phyloP scores from a whole-genome alignment of 1,284 basidiomycete species.

The Serendipita sp. region DNA sequence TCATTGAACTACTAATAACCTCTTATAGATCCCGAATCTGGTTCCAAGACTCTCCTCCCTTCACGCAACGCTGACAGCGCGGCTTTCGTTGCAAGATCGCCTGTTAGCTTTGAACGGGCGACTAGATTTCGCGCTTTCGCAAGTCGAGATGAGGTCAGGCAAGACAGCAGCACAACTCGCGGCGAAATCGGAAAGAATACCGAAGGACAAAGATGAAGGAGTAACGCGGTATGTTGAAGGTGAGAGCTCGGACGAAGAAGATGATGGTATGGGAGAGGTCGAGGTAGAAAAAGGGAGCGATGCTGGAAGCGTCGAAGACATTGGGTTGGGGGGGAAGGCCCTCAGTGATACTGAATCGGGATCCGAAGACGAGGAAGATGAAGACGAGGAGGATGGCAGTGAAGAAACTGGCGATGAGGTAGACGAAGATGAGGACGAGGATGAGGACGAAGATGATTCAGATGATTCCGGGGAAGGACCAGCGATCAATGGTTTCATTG shows the following conservation, averaged over 20 bases:
- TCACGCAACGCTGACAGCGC: constrained; percentile 68
- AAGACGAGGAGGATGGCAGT: constrained; percentile 35
- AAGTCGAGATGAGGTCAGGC: constrained; percentile 75
- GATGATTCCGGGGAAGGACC: constrained; percentile 33
- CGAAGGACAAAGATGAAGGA: constrained; percentile 20
- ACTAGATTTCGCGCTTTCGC: constrained; percentile 84
- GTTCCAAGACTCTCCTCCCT: constrained; percentile 71
- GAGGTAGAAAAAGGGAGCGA: constrained; percentile 43
- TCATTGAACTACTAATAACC: constrained; percentile 10
- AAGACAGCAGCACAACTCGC: constrained; percentile 40
- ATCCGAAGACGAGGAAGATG: constrained; percentile 31
- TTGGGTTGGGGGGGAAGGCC: constrained; percentile 45
- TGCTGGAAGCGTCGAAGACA: constrained; percentile 53
- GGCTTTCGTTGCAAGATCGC: constrained; percentile 73
- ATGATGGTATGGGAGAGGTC: constrained; percentile 31
- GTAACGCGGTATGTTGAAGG: constrained; percentile 43
- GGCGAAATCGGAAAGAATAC: constrained; percentile 19
- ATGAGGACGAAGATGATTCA: constrained; percentile 50
- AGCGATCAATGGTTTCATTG: constrained; percentile 13
- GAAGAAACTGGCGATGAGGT: constrained; percentile 34
- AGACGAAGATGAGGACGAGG: constrained; percentile 48
- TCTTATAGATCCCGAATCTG: constrained; percentile 64
- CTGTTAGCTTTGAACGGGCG: constrained; percentile 78
- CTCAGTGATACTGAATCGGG: constrained; percentile 36
- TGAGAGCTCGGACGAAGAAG: constrained; percentile 29